Percentiles rank a stretch among this genome's conserved stretches.
Evolutionary conservation across 805 yeast species (phyloP).

Genomic region (Zygoascus ofunaensis): DNA sequence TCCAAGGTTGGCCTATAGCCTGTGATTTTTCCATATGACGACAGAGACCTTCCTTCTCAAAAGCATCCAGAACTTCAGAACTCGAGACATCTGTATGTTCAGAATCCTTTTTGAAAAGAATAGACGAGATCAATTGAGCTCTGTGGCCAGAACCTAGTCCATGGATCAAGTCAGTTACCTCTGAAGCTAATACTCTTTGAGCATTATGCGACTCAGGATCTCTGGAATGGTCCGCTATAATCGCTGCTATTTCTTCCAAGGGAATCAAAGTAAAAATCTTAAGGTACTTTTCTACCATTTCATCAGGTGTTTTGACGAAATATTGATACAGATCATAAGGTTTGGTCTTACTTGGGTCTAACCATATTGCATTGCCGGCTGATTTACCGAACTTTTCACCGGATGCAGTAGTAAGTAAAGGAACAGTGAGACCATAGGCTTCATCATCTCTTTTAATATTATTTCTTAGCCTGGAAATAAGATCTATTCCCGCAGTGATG

Average conservation of each 20-base stretch:
- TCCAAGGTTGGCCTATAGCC: conserved; percentile 36
- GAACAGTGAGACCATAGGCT: conserved; percentile 75
- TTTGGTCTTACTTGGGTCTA: conserved; percentile 63
- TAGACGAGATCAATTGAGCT: conserved; percentile 41
- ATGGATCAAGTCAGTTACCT: conserved; percentile 79
- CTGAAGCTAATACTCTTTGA: conserved; percentile 70
- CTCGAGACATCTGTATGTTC: conserved; percentile 25
- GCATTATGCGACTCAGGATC: conserved; percentile 63
- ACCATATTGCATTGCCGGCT: conserved; percentile 92
- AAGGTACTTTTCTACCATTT: conserved; percentile 58
- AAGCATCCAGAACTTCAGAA: conserved; percentile 44
- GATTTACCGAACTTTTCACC: conserved; percentile 96
- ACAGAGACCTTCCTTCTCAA: conserved; percentile 50
- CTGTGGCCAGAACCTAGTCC: conserved; percentile 68
- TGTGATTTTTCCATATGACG: conserved; percentile 30
- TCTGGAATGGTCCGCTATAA: conserved; percentile 43
- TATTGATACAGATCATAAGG: conserved; percentile 80
- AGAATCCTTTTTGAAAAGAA: conserved; percentile 11
- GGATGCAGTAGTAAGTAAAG: conserved; percentile 73
- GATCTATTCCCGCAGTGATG: conserved; percentile 89
- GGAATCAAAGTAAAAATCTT: conserved; percentile 77
- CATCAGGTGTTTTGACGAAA: conserved; percentile 71
- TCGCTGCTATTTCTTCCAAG: conserved; percentile 41
- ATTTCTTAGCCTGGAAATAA: conserved; percentile 51
- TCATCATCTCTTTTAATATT: conserved; percentile 7